Evolutionary conservation across 73 alveolate species (phyloP).

Genomic region (Tetrahymena thermophila): DNA sequence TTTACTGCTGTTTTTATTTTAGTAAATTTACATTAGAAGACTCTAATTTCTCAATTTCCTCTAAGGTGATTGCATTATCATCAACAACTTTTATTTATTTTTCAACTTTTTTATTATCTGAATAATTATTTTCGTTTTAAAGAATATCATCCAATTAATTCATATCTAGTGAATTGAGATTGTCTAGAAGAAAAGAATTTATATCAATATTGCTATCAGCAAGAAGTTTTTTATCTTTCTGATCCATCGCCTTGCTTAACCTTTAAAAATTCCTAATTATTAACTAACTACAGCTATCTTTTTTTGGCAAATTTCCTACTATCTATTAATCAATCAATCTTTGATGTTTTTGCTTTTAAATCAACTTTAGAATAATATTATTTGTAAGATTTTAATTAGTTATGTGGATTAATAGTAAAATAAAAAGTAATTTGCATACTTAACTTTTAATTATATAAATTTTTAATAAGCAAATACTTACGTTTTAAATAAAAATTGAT

Average conservation of each 20-base stretch:
- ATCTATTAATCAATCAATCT: no score
- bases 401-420: background rate
- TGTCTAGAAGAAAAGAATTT: background rate
- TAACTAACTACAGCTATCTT: background rate
- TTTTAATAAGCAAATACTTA: background rate
- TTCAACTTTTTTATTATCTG: background rate
- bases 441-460: background rate
- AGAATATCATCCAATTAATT: background rate
- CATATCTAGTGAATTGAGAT: background rate
- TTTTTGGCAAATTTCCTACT: background rate
- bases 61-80: background rate
- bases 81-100: background rate
- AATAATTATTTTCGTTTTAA: background rate
- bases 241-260: background rate
- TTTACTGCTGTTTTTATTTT: background rate
- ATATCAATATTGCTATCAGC: background rate
- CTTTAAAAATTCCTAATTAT: background rate
- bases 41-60: background rate
- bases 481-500: background rate
- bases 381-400: background rate
- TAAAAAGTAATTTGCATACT: background rate
- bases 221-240: background rate
- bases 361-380: background rate
- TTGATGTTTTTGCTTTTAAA: background rate
- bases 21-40: background rate